Base-by-base conservation (phyloP, 179 eudicot species). In the Spinacia oleracea region DNA sequence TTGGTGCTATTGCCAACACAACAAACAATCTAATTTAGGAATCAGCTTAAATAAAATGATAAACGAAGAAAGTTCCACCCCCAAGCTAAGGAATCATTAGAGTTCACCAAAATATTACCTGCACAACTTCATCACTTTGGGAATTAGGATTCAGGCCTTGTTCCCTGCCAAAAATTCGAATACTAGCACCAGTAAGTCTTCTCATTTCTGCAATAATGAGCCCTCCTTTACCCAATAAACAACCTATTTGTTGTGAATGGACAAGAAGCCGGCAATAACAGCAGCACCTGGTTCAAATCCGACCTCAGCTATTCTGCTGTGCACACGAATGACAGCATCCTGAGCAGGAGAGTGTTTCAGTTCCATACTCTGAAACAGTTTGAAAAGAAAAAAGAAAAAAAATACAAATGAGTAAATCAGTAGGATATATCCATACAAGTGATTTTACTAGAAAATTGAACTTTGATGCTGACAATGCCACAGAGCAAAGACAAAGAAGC, bases 171-270 rank as follows among this genome's bases (percentile, higher is more conserved):
- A 86, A 89, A 73, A 90, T 83, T 10, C 85, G 87, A 77, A 90
- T 90, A 72, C 79, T 84, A 73, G 93, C 91, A 79, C 91, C 93
- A 79, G 90, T 88, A 55, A 72, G 84, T 81, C 89, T 87, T 83
- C 93, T 87, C 85, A 88, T 80, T 79, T 88, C 93, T 78, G 87
- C 70, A 74, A 88, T 80, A 34, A 90, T 84, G 81, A 25, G 48
- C 77, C 93, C 93, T 73, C 91, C 93, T 82, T 85, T 90, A 73
- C 93, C 93, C 84, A 87, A 77, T 32, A 90, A 66, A 84, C 89
- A 87, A 63, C 93, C 90, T 48, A 87, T 87, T 81, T 88, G 93
- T 75, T 78, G 88, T 45, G 91, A 83, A 78, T 84, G 91, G 46
- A 90, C 91, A 72, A 88, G 91, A 84, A 90, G 88, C 63, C 89